These are phyloP conservation scores for Salvia miltiorrhiza DNA, from an alignment of 257 asterid species.

Conservation along the genomic window DNA sequence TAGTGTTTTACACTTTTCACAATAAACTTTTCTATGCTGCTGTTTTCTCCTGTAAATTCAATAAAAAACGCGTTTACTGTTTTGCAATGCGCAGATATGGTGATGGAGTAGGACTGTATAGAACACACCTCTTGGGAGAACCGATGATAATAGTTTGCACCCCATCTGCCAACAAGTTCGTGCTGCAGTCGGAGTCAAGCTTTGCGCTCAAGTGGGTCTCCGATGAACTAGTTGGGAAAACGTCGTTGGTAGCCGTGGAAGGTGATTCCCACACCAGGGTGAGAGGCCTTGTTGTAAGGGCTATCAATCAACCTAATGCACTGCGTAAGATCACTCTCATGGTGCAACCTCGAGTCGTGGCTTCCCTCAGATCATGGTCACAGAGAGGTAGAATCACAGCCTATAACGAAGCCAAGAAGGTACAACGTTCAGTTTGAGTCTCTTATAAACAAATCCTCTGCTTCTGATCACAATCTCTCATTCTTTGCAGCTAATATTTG, in stretches of 20 bases:
- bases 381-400: slow-evolving; percentile 37
- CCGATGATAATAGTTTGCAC: slow-evolving; percentile 47
- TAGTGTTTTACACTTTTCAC: too few species aligned
- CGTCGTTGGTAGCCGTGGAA: slow-evolving; percentile 27
- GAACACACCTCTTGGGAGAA: slow-evolving; percentile 48
- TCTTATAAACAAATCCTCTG: not conserved
- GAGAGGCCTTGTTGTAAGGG: slow-evolving; percentile 36
- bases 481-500: slow-evolving; percentile 37
- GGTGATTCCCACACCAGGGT: slow-evolving; percentile 44
- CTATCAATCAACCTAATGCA: slow-evolving; percentile 49
- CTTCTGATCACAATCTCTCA: not conserved
- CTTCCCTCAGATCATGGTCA: slow-evolving; percentile 45
- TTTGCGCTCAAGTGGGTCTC: slow-evolving; percentile 34
- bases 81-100: slow-evolving; percentile 39
- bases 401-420: slow-evolving; percentile 47
- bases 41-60: too few species aligned
- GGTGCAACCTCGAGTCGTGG: slow-evolving; percentile 43
- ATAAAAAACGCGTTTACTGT: too few species aligned
- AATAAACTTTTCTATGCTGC: too few species aligned
- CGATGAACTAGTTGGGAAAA: slow-evolving; percentile 35
- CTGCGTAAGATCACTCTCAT: slow-evolving; percentile 44
- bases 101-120: slow-evolving; percentile 46
- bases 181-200: slow-evolving; percentile 32
- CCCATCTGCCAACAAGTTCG: slow-evolving; percentile 40
- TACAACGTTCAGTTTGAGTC: not conserved